phyloP scores from a whole-genome alignment of 768 basidiomycete genomes.

The Hemileccinum rubropunctum region DNA sequence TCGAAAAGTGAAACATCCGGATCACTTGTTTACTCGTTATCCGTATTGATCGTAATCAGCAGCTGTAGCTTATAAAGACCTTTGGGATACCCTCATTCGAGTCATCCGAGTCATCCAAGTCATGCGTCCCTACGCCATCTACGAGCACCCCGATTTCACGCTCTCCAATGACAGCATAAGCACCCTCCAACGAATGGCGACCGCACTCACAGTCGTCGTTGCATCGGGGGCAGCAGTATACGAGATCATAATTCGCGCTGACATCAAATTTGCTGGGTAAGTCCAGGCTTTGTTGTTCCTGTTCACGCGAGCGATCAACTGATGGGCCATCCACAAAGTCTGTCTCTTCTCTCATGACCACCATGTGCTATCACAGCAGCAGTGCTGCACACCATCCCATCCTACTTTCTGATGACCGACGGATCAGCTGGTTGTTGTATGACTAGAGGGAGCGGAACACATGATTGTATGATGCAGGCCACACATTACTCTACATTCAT shows the following conservation, averaged over 20 bases:
- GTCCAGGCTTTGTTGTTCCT: not conserved
- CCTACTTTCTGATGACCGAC: too few relatives aligned
- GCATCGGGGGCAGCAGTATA: constrained; percentile 34
- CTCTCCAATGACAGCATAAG: constrained; percentile 24
- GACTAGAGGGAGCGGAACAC: not conserved
- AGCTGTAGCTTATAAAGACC: not conserved
- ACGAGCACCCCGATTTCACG: constrained; percentile 33
- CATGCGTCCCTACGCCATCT: constrained; percentile 35
- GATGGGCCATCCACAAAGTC: constrained; percentile 5
- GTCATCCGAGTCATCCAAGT: not conserved
- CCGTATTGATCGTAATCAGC: not conserved
- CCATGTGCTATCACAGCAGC: too few relatives aligned
- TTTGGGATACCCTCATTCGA: too few relatives aligned
- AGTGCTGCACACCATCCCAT: too few relatives aligned
- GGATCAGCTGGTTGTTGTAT: constrained; percentile 18
- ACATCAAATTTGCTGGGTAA: constrained; percentile 18
- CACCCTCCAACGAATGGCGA: constrained; percentile 24
- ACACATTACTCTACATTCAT: constrained; percentile 6
- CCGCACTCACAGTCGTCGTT: constrained; percentile 29
- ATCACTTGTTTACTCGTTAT: not conserved
- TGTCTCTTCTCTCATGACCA: constrained; percentile 14
- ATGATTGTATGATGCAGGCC: not conserved
- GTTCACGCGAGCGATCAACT: not conserved
- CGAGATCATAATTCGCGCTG: constrained; percentile 19
- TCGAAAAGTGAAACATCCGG: too few relatives aligned